Percentiles rank a stretch among this genome's conserved stretches.
phyloP scores from a whole-genome alignment of 2,329 filamentous ascomycete species.

The Knufia petricola region DNA sequence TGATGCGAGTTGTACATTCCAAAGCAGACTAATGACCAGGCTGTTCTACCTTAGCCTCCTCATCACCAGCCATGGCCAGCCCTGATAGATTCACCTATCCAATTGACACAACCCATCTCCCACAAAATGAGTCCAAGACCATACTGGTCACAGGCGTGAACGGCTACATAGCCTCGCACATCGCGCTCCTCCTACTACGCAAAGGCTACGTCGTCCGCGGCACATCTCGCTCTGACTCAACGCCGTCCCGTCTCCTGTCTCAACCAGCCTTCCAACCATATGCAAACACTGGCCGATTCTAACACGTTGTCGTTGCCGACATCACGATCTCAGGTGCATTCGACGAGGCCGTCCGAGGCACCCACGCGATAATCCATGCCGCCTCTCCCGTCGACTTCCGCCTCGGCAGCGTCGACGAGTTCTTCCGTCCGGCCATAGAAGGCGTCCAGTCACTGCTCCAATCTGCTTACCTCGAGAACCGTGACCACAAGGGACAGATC shows the following conservation, averaged over 20 bases:
- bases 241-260: slow-evolving; percentile 19
- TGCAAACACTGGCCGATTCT: slow-evolving; percentile 25
- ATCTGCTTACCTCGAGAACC: slow-evolving; percentile 11
- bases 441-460: slow-evolving; percentile 20
- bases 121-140: slow-evolving; percentile 11
- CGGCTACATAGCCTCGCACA: slow-evolving; percentile 32
- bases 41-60: too few species aligned
- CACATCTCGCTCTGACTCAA: slow-evolving; percentile 27
- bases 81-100: not conserved
- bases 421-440: slow-evolving; percentile 20
- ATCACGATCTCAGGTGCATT: slow-evolving; percentile 30
- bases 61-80: not conserved
- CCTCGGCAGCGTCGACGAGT: slow-evolving; percentile 19
- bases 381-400: slow-evolving; percentile 20
- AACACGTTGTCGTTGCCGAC: slow-evolving; percentile 28
- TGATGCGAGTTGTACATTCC: too few species aligned
- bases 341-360: slow-evolving; percentile 29
- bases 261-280: slow-evolving; percentile 27
- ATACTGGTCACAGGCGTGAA: slow-evolving; percentile 34
- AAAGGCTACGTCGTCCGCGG: slow-evolving; percentile 33
- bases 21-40: too few species aligned
- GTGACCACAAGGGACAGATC: slow-evolving; percentile 5
- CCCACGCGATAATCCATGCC: slow-evolving; percentile 20
- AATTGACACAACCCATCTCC: not conserved
- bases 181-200: slow-evolving; percentile 30